Conservation (phyloP, 352 stramenopile genomes). For the Phytophthora pinifolia region DNA sequence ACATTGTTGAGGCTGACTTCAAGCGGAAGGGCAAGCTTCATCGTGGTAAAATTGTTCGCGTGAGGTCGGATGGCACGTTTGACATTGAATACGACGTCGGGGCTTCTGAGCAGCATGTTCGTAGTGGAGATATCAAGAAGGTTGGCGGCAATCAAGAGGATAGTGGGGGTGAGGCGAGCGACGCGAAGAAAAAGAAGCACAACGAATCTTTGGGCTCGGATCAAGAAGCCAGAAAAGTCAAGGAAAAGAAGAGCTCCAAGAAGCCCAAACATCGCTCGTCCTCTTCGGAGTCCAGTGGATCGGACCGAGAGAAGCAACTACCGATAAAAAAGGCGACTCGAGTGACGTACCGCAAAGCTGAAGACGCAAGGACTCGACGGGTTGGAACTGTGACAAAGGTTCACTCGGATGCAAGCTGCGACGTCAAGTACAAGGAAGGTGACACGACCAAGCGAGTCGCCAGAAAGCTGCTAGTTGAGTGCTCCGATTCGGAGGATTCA, state of each 20-base stretch:
- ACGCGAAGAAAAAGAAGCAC: constrained; percentile 10
- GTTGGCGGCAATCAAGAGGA: constrained; percentile 14
- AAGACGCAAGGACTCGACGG: constrained; percentile 30
- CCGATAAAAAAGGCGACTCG: constrained; percentile 28
- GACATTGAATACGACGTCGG: constrained; percentile 44
- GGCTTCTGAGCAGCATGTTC: constrained; percentile 28
- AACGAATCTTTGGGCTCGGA: constrained; percentile 18
- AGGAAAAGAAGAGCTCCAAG: constrained; percentile 16
- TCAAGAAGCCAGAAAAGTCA: constrained; percentile 5
- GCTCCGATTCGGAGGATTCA: constrained; percentile 40
- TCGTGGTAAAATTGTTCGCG: constrained; percentile 28
- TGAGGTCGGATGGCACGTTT: constrained; percentile 28
- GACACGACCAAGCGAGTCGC: constrained; percentile 43
- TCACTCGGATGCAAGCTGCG: constrained; percentile 56
- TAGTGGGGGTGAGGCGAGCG: constrained; percentile 2
- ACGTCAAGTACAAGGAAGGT: constrained; percentile 62
- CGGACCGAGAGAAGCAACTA: constrained; percentile 8
- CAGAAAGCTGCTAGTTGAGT: constrained; percentile 18
- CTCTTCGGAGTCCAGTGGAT: constrained; percentile 22
- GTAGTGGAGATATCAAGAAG: constrained; percentile 15
- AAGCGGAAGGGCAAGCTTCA: constrained; percentile 42
- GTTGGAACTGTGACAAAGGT: constrained; percentile 37
- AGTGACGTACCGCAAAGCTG: constrained; percentile 44
- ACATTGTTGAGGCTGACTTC: constrained; percentile 37
- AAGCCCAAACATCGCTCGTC: constrained; percentile 15